phyloP scores from a whole-genome alignment of 805 yeast species.

The Maudiozyma serrabonitensis region DNA sequence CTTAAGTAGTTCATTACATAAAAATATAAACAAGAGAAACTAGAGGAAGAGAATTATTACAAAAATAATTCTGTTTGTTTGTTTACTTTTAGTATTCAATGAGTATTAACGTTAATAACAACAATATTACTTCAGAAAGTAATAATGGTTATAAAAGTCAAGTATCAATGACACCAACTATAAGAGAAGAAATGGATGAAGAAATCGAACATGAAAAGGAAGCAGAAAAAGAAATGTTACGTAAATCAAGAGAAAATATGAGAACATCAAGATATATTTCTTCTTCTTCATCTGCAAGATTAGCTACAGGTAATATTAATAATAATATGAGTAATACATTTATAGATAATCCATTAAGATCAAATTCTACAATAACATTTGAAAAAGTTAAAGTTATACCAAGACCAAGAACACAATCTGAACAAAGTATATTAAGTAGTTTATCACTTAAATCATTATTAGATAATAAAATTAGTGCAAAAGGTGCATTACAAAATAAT shows the following conservation, averaged over 20 bases:
- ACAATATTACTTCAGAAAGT: background rate
- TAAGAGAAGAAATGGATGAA: slow-evolving; percentile 2
- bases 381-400: slow-evolving; percentile 55
- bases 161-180: slow-evolving; percentile 1
- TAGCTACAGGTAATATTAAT: background rate
- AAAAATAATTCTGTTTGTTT: too few species aligned
- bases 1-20: too few species aligned
- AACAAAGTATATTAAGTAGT: slow-evolving; percentile 39
- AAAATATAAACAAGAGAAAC: too few species aligned
- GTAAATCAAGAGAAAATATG: background rate
- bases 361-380: slow-evolving; percentile 17
- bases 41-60: too few species aligned
- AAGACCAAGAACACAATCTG: slow-evolving; percentile 31
- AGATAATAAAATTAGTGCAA: slow-evolving; percentile 18
- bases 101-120: background rate
- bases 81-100: background rate
- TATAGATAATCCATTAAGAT: background rate
- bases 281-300: background rate
- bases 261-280: background rate
- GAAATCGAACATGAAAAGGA: background rate
- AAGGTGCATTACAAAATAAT: background rate
- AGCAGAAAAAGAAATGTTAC: background rate
- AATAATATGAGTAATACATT: background rate
- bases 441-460: slow-evolving; percentile 57
- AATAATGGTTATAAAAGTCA: background rate